Percentiles rank a stretch among this genome's conserved stretches.
Conservation (phyloP, 805 yeast genomes). For the Kurtzmaniella cleridarum region DNA sequence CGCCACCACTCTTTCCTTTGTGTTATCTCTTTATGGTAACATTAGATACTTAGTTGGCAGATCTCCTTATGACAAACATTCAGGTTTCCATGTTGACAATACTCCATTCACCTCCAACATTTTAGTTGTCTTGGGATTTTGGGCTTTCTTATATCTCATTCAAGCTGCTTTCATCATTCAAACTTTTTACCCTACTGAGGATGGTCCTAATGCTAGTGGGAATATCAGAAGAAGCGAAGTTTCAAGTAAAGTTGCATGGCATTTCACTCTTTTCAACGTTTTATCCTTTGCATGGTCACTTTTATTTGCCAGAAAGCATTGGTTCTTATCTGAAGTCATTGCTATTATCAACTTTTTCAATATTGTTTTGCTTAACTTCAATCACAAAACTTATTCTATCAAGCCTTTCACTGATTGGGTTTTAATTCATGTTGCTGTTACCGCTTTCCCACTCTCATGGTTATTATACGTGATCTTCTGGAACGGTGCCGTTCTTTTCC, state of each 20-base stretch:
- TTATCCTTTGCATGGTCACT: conserved; percentile 59
- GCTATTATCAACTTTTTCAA: conserved; percentile 57
- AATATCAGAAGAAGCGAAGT: conserved; percentile 16
- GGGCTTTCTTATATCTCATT: conserved; percentile 48
- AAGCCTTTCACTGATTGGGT: conserved; percentile 49
- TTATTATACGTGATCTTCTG: conserved; percentile 67
- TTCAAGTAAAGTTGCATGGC: conserved; percentile 47
- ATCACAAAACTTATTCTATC: conserved; percentile 55
- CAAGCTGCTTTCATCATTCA: conserved; percentile 50
- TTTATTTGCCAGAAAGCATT: conserved; percentile 55
- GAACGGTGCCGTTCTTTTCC: conserved; percentile 78
- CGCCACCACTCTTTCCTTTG: conserved; percentile 48
- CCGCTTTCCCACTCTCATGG: conserved; percentile 76
- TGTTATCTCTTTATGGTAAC: conserved; percentile 51
- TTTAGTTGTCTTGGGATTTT: conserved; percentile 46
- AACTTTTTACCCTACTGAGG: conserved; percentile 32
- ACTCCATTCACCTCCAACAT: conserved; percentile 69
- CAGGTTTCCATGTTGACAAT: conserved; percentile 46
- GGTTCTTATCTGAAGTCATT: conserved; percentile 53
- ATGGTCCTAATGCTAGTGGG: conserved; percentile 9
- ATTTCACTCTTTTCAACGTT: conserved; percentile 59
- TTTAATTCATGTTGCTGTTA: conserved; percentile 57
- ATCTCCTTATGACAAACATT: conserved; percentile 39
- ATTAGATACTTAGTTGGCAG: conserved; percentile 54
- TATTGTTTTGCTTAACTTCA: conserved; percentile 48